These are phyloP conservation scores for Fraxinus xanthoxyloides DNA, from an alignment of 305 asterid species.

Conservation along the genomic window DNA sequence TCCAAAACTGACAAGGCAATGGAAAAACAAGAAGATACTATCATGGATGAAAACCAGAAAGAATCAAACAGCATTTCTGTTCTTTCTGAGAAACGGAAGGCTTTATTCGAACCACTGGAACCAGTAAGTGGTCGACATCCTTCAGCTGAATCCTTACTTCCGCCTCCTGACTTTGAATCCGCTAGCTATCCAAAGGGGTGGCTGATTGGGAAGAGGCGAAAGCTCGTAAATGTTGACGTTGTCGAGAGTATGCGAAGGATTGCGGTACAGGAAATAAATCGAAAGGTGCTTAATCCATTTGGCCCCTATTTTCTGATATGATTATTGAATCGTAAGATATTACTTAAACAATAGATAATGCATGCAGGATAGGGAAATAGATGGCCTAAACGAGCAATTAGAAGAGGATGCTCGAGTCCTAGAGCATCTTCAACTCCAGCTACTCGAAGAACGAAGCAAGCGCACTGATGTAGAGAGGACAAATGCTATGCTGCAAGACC, in stretches of 20 bases:
- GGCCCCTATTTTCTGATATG: neutral
- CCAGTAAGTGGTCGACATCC: slow-evolving; percentile 55
- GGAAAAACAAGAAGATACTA: slow-evolving; percentile 39
- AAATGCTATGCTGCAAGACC: slow-evolving; percentile 70
- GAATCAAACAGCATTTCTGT: slow-evolving; percentile 35
- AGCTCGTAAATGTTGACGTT: slow-evolving; percentile 95
- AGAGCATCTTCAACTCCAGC: slow-evolving; percentile 80
- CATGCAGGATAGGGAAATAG: slow-evolving; percentile 86
- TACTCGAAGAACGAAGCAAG: slow-evolving; percentile 87
- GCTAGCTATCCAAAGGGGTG: slow-evolving; percentile 87
- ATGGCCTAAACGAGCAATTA: slow-evolving; percentile 83
- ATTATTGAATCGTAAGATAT: neutral
- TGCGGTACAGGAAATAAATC: slow-evolving; percentile 92
- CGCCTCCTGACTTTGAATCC: slow-evolving; percentile 89
- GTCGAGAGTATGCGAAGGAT: slow-evolving; percentile 95
- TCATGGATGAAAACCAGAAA: slow-evolving; percentile 36
- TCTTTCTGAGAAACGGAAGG: slow-evolving; percentile 82
- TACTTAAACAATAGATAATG: neutral
- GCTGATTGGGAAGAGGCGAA: slow-evolving; percentile 89
- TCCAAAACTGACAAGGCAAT: slow-evolving; percentile 32
- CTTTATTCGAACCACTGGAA: slow-evolving; percentile 77
- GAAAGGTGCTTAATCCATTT: slow-evolving; percentile 50
- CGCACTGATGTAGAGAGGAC: slow-evolving; percentile 81
- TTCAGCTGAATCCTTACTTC: slow-evolving; percentile 71
- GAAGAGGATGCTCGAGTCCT: slow-evolving; percentile 78